Evolutionary conservation across 2,329 filamentous ascomycete species (phyloP), one percentile per base, ranked within the genome.

Genomic region (Alternaria incomplexa): DNA sequence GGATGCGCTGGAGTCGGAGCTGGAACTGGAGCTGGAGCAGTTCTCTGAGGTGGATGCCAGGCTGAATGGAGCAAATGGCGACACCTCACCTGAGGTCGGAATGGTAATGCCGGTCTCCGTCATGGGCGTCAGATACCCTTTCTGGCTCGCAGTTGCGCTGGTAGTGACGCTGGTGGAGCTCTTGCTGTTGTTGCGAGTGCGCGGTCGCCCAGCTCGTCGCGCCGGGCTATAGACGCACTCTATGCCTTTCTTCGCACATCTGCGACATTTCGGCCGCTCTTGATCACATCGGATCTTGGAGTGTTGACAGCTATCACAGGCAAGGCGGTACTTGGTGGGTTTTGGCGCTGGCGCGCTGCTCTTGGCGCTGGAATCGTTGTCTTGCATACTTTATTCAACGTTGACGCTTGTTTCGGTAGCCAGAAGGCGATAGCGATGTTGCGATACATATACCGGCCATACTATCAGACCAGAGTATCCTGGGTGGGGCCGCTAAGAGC

Each of bases 221-320:
- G 58, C 58, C 28, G 58, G 58, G 30, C 58, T 61, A 45, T 61
- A 61, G 17, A 61, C 58, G 40, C 58, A 61, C 8, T 61, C 51
- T 23, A 50, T 61, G 17, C 58, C 58, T 23, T 61, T 61, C 52
- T 61, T 61, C n/a, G 58, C 58, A 30, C 58, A 61, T 56, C 58
- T 61, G 58, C 58, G 58, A 50, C 51, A 61, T 61, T 61, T 61
- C 10, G 58, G 58, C 6, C 51, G 51, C 30, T 61, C 52, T 32
- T 61, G 58, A 25, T 61, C 30, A 43, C 58, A 61, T 56, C 58
- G 58, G 13, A 61, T 61, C 44, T 61, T 61, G 44, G 58, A 61
- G 30, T 61, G 58, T 23, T 61, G 58, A 30, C 58, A 61, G 44
- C 58, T 61, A 52, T 61, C 58, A 48, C 58, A 61, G 43, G 58